Conservation (phyloP, 1,139 yeast species). For the Protomyces gravidus region DNA sequence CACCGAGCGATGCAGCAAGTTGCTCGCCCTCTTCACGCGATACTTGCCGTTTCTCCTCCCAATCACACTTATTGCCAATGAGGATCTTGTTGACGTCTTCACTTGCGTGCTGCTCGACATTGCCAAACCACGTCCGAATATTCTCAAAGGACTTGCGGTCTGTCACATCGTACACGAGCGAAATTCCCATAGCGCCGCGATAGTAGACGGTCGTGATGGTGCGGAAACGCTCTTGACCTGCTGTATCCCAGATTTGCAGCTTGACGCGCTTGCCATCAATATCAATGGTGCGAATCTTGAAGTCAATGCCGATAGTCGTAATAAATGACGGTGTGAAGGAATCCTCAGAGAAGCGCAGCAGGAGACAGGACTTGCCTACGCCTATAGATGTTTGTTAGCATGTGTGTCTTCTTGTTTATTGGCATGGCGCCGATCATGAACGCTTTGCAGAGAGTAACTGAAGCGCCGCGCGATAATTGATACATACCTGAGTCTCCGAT, state of each 20-base stretch:
- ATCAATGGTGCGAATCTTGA: conserved; percentile 93
- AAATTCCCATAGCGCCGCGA: conserved; percentile 98
- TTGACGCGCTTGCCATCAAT: conserved; percentile 88
- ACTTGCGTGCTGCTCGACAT: conserved; percentile 93
- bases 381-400: conserved; percentile 37
- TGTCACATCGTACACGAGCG: conserved; percentile 91
- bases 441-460: neutral
- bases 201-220: conserved; percentile 97
- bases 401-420: neutral
- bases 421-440: neutral
- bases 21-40: conserved; percentile 84
- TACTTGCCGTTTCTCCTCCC: conserved; percentile 64
- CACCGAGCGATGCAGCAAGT: conserved; percentile 78
- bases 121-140: conserved; percentile 84
- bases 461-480: neutral
- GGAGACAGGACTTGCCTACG: conserved; percentile 92
- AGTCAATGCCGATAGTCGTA: conserved; percentile 96
- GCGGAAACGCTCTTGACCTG: conserved; percentile 97
- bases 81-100: conserved; percentile 91
- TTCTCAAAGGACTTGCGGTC: conserved; percentile 89
- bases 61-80: conserved; percentile 94
- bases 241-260: conserved; percentile 98
- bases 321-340: conserved; percentile 94
- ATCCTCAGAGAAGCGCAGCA: conserved; percentile 92
- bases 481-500: conserved; percentile 80